These are phyloP conservation scores for Komagataella ulmi DNA, from an alignment of 805 yeast genomes.

Conservation along the genomic window DNA sequence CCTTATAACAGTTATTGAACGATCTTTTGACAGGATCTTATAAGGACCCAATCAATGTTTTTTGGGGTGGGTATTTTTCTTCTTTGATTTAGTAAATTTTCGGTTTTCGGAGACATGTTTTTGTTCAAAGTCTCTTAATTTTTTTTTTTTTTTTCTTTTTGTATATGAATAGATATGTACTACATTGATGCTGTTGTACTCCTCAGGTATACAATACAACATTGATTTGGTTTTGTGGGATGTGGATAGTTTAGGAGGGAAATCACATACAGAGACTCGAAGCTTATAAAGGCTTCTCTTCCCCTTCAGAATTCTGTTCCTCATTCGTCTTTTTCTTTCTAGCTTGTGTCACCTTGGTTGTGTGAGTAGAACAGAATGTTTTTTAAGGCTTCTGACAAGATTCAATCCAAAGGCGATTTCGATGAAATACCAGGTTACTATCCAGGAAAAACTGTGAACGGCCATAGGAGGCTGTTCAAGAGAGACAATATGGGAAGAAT, in stretches of 20 bases:
- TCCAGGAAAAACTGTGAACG: background rate
- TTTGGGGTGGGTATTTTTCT: background rate
- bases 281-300: background rate
- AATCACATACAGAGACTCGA: background rate
- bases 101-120: background rate
- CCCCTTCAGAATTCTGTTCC: background rate
- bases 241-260: background rate
- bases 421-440: background rate
- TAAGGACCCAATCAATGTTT: background rate
- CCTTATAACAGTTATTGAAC: conserved; percentile 3
- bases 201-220: background rate
- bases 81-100: background rate
- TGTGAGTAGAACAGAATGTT: background rate
- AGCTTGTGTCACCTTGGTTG: background rate
- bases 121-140: background rate
- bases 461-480: background rate
- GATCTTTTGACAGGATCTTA: too few species aligned
- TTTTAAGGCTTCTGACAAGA: background rate
- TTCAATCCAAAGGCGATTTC: background rate
- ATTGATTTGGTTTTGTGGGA: background rate
- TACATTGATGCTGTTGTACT: background rate
- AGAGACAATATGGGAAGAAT: background rate
- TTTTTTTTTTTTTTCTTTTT: background rate
- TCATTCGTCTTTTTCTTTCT: background rate
- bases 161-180: background rate